Base-by-base conservation (phyloP, 345 rosid genomes). In the Trapa incisa region DNA sequence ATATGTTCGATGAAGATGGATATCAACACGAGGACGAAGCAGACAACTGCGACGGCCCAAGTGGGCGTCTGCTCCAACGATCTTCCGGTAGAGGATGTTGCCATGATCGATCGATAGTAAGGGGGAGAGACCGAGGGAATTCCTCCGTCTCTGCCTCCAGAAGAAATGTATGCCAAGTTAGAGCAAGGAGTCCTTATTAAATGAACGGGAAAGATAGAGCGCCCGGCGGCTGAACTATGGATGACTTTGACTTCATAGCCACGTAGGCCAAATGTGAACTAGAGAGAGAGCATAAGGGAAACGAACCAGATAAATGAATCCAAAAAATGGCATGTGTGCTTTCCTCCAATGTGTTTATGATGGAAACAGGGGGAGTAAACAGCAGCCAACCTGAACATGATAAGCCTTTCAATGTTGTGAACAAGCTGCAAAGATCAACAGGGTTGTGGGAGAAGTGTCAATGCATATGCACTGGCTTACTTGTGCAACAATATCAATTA, bases 11-110 rank as follows among this genome's bases (percentile, higher is more conserved):
- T 86, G 71, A 74, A 45, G 32, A 86, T 76, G 2, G 88, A 86
- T 58, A 84, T 70, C 47, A 76, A 68, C 66, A 86, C 78, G 71
- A 86, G 70, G 52, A 80, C 74, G 61, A 82, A 82, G 71, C 91
- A 86, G 54, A 86, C 88, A 6, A 64, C 75, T 4, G 91, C 91
- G 11, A 86, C 91, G 0, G 91, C 91, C 91, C 91, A 86, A 1
- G 91, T 86, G 14, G 91, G 87, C 8, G 91, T 86, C 52, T 78
- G 47, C 75, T 86, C 87, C 77, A 86, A 71, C 14, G 91, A 73
- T 56, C 87, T 76, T 50, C 84, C 85, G 9, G 65, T 81, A 6
- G 76, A 52, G 14, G 62, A 76, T 54, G 68, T 82, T 3, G 89
- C 88, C 92, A 87, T 86, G 60, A 7, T 16, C 4, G 63, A 0